Evolutionary conservation across 305 asterid genomes (phyloP).

Genomic region (Ilex paraguariensis): DNA sequence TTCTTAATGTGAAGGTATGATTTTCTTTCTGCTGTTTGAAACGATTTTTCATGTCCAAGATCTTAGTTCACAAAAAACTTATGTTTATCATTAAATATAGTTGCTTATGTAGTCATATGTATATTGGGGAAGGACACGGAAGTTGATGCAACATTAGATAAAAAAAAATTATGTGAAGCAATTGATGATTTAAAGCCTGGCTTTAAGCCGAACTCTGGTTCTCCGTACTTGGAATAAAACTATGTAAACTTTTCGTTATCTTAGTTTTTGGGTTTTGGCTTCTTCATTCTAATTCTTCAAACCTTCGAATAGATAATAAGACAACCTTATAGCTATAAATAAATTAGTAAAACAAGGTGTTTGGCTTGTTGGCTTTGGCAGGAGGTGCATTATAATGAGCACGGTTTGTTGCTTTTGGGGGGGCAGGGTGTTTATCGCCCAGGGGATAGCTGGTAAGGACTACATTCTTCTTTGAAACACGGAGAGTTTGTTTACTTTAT

Average conservation of each 20-base stretch:
- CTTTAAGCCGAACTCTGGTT: too few relatives aligned
- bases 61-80: not conserved
- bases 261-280: not conserved
- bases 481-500: too few relatives aligned
- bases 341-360: not conserved
- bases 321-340: not conserved
- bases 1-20: constrained; percentile 87
- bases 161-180: too few relatives aligned
- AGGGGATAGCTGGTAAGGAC: constrained; percentile 81
- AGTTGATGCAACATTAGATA: too few relatives aligned
- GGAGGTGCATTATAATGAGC: constrained; percentile 98
- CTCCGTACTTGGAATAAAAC: not conserved
- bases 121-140: too few relatives aligned
- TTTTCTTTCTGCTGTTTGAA: constrained; percentile 3
- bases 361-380: constrained; percentile 26
- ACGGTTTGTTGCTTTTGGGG: constrained; percentile 85
- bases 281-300: too few relatives aligned
- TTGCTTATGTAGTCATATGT: too few relatives aligned
- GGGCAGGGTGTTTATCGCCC: constrained; percentile 95
- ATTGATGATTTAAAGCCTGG: too few relatives aligned
- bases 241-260: not conserved
- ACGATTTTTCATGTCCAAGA: not conserved
- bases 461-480: not conserved
- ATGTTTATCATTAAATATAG: not conserved
- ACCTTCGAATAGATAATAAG: not conserved